Evolutionary conservation across 1,284 basidiomycete species (phyloP).

Genomic region (Pisolithus thermaeus): DNA sequence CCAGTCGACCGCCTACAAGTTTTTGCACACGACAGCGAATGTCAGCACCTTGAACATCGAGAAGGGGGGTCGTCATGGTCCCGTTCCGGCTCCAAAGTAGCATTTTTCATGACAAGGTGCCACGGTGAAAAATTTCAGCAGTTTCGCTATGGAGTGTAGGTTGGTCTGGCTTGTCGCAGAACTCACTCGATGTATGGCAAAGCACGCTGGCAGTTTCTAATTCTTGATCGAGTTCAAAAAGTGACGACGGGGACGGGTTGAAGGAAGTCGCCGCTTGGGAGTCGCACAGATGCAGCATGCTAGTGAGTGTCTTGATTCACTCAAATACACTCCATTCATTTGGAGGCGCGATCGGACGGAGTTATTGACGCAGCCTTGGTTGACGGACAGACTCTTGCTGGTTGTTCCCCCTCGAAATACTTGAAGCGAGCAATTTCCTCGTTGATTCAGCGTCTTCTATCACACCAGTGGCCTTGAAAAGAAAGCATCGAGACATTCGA

Average conservation of each 20-base stretch:
- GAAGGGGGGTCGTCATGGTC: not conserved
- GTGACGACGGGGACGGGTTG: too few species aligned
- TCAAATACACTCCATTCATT: too few species aligned
- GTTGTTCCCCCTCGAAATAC: not conserved
- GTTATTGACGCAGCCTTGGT: too few species aligned
- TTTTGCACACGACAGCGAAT: not conserved
- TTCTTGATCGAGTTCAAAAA: too few species aligned
- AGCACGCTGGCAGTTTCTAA: too few species aligned
- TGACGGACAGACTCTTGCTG: not conserved
- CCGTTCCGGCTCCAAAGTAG: not conserved
- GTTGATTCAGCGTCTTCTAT: not conserved
- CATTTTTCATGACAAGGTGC: not conserved
- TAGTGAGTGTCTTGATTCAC: too few species aligned
- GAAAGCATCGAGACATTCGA: not conserved
- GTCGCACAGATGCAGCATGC: too few species aligned
- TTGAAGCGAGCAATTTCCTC: not conserved
- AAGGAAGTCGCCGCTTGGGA: too few species aligned
- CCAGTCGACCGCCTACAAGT: not conserved
- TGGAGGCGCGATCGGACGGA: too few species aligned
- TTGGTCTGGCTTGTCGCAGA: not conserved
- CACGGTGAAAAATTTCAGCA: not conserved
- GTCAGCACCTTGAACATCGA: not conserved
- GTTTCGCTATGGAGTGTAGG: not conserved
- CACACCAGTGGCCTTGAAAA: not conserved
- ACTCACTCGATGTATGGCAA: too few species aligned